Base-by-base conservation (phyloP, 164 flowering plant genomes). In the Piper betle region DNA sequence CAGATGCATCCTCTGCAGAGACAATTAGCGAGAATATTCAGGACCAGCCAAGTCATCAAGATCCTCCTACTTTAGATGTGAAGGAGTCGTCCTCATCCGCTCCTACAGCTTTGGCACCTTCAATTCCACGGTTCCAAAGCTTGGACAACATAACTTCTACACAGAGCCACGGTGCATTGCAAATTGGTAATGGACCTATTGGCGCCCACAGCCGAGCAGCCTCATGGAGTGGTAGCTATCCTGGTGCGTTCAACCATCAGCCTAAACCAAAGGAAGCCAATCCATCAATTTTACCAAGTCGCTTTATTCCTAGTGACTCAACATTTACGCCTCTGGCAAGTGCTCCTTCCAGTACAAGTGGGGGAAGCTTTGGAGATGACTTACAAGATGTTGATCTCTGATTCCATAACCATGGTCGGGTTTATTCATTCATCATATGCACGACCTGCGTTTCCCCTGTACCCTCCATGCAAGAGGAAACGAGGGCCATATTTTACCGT, bases 191-290 rank as follows among this genome's bases (percentile, higher is more conserved):
- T 41, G 69, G 73, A 15, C 38, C 81, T 17, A 55, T 68, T 55
- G 12, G 79, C 33, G 55, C 82, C 33, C 74, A 69, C 48, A 75
- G 91, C 37, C 76, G 96, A 19, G 78, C 96, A 38, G 86, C 89
- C 5, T 92, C 98, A 59, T 92, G 98, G 98, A 75, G 93, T 65
- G 96, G 87, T 55, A 69, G 79, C 68, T 68, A 68, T 15, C 87
- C 81, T 55, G 75, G 76, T 66, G 56, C 55, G 52, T 73, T 81
- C 19, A 70, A 63, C 5, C 57, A 18, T 20, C 19, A 53, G 38
- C 39, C 20, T 48, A 33, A 61, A n/a, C 56, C 60, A 2, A 53
- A 11, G 11, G 84, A 78, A 70, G 33, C 64, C 12, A 80, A 64
- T 67, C 79, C 83, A 41, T 61, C 76, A 60, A 73, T 80, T 48